Percentiles rank a stretch among this genome's conserved stretches.
Evolutionary conservation across 495 filamentous ascomycete genomes (phyloP).

Genomic region (Xylaria castorea): DNA sequence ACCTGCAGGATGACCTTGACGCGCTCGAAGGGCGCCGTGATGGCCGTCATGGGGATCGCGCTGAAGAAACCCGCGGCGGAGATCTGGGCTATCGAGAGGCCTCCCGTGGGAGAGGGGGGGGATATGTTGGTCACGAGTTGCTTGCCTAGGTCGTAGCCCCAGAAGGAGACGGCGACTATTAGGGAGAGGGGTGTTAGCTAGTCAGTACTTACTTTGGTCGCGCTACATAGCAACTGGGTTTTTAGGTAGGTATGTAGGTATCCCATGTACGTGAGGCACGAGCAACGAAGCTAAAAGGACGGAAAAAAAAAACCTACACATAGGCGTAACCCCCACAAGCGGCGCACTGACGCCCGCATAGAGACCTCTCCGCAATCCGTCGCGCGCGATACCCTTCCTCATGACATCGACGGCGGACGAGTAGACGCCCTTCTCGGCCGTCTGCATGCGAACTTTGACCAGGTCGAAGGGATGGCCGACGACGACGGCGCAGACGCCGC

Average conservation of each 20-base stretch:
- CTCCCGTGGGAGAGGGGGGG: slow-evolving; percentile 67
- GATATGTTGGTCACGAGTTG: slow-evolving; percentile 74
- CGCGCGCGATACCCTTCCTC: slow-evolving; percentile 81
- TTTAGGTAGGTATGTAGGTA: too few relatives aligned
- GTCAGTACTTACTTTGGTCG: too few relatives aligned
- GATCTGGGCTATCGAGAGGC: slow-evolving; percentile 83
- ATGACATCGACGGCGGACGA: slow-evolving; percentile 91
- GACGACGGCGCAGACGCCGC: slow-evolving; percentile 90
- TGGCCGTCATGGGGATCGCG: slow-evolving; percentile 95
- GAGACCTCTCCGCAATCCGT: slow-evolving; percentile 81
- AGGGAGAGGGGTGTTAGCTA: background rate
- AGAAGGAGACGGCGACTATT: slow-evolving; percentile 96
- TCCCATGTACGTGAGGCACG: too few relatives aligned
- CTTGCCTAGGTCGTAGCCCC: slow-evolving; percentile 98
- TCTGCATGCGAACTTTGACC: slow-evolving; percentile 97
- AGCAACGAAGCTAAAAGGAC: background rate
- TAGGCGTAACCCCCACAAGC: slow-evolving; percentile 93
- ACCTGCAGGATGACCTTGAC: slow-evolving; percentile 98
- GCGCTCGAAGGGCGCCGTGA: slow-evolving; percentile 97
- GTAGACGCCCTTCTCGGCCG: slow-evolving; percentile 92
- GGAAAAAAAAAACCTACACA: slow-evolving; percentile 73
- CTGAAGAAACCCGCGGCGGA: slow-evolving; percentile 96
- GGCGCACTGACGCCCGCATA: slow-evolving; percentile 98
- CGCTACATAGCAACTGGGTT: too few relatives aligned
- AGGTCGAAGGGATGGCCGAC: slow-evolving; percentile 97